A percentile compares a stretch with the other conserved stretches of the same genome.
Evolutionary conservation across 495 filamentous ascomycete species (phyloP).

Genomic region (Daldinia concentrica): DNA sequence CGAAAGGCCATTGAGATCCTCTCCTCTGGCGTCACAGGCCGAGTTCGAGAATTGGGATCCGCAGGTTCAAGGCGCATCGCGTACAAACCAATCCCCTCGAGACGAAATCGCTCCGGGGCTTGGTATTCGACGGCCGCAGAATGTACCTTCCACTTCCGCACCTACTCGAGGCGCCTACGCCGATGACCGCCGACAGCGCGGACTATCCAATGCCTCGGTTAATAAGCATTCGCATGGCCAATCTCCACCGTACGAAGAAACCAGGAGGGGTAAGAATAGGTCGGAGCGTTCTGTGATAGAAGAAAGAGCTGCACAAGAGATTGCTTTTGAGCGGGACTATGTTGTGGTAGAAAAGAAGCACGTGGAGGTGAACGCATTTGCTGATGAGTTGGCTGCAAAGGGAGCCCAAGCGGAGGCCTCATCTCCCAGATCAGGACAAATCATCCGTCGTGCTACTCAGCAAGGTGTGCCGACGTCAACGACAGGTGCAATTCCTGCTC

Average conservation of each 20-base stretch:
- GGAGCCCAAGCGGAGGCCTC: conserved; percentile 65
- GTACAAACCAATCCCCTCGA: conserved; percentile 47
- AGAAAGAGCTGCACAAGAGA: conserved; percentile 83
- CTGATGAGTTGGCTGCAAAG: conserved; percentile 89
- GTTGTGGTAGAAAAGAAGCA: conserved; percentile 94
- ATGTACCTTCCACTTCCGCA: conserved; percentile 52
- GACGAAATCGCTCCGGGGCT: conserved; percentile 55
- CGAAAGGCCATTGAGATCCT: conserved; percentile 50
- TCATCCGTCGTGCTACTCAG: conserved; percentile 67
- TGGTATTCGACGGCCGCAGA: conserved; percentile 54
- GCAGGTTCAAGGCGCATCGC: conserved; percentile 24
- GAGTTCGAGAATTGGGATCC: conserved; percentile 44
- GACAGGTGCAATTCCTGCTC: conserved; percentile 66
- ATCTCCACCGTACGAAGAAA: conserved; percentile 25
- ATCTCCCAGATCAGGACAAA: conserved; percentile 57
- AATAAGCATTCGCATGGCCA: conserved; percentile 39
- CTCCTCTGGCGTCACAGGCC: conserved; percentile 50
- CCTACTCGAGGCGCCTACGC: conserved; percentile 47
- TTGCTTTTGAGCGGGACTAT: conserved; percentile 91
- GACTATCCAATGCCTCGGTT: conserved; percentile 50
- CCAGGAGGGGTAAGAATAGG: conserved; percentile 34
- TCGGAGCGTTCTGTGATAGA: conserved; percentile 58
- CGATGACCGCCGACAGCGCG: conserved; percentile 48
- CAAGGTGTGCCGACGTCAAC: conserved; percentile 67
- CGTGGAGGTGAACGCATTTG: conserved; percentile 96